phyloP scores from a whole-genome alignment of 129 eudicot species.

The Dittrichia graveolens region DNA sequence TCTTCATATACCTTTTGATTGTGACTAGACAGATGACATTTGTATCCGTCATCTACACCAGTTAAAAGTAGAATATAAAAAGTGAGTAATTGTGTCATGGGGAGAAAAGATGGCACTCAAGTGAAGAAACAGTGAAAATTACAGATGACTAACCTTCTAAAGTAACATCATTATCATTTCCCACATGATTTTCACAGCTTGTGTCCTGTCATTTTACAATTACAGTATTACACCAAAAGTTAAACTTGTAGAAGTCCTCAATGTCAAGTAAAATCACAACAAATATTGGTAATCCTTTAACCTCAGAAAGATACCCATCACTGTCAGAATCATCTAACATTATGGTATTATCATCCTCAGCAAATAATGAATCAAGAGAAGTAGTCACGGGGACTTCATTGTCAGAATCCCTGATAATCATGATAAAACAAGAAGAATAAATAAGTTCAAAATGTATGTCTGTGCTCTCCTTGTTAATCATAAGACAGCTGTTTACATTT shows the following conservation, averaged over 20 bases:
- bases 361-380: constrained; percentile 66
- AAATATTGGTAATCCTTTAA: constrained; percentile 29
- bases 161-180: constrained; percentile 38
- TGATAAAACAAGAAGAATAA: background rate
- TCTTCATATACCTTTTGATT: constrained; percentile 53
- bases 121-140: constrained; percentile 14
- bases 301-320: constrained; percentile 98
- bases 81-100: background rate
- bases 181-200: constrained; percentile 40
- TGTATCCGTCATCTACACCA: constrained; percentile 43
- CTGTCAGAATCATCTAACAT: constrained; percentile 69
- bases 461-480: background rate
- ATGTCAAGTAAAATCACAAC: constrained; percentile 9
- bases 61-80: constrained; percentile 10
- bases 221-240: constrained; percentile 18
- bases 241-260: constrained; percentile 12
- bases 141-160: constrained; percentile 52
- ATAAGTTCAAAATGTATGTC: background rate
- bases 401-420: constrained; percentile 43
- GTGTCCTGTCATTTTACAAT: constrained; percentile 49
- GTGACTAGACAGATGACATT: constrained; percentile 41
- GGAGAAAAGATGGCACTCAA: background rate
- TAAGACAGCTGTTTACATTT: background rate
- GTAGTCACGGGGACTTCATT: constrained; percentile 43
- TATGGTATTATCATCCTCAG: constrained; percentile 57